A percentile compares a stretch with the other conserved stretches of the same genome.
Conservation (phyloP, 2,329 filamentous ascomycete genomes). For the Thyridium curvatum region DNA sequence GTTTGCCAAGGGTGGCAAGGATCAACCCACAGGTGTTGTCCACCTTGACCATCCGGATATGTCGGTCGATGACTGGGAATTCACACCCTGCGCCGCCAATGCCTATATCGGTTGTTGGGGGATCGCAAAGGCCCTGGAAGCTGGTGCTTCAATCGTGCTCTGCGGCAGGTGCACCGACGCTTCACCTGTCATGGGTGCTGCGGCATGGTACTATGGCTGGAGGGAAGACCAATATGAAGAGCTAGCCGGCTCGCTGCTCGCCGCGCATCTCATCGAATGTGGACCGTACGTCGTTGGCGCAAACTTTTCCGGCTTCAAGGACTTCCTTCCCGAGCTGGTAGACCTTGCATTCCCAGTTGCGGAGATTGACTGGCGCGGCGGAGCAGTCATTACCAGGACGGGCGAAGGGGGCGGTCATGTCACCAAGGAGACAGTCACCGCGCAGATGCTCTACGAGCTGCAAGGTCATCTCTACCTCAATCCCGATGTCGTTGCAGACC, state of each 20-base stretch:
- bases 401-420: conserved; percentile 12
- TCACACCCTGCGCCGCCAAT: conserved; percentile 4
- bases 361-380: conserved; percentile 37
- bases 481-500: conserved; percentile 36
- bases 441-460: conserved; percentile 29
- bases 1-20: conserved; percentile 23
- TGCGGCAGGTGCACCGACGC: conserved; percentile 31
- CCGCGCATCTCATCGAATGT: conserved; percentile 37
- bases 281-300: conserved; percentile 37
- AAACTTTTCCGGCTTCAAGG: conserved; percentile 39
- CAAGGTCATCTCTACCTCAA: conserved; percentile 39
- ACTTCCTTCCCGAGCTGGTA: conserved; percentile 29
- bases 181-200: conserved; percentile 37
- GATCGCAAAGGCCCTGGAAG: conserved; percentile 24
- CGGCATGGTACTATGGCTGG: conserved; percentile 43
- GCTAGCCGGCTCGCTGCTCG: conserved; percentile 34
- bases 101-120: conserved; percentile 37
- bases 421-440: conserved; percentile 14
- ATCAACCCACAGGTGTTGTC: conserved; percentile 2
- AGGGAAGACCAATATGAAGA: conserved; percentile 29
- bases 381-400: conserved; percentile 15
- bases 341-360: conserved; percentile 42
- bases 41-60: conserved; percentile 1
- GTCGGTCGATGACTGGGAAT: conserved; percentile 9
- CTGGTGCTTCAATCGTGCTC: conserved; percentile 29